Evolutionary conservation across 2,329 filamentous ascomycete species (phyloP).

Genomic region (Sclerotinia borealis): DNA sequence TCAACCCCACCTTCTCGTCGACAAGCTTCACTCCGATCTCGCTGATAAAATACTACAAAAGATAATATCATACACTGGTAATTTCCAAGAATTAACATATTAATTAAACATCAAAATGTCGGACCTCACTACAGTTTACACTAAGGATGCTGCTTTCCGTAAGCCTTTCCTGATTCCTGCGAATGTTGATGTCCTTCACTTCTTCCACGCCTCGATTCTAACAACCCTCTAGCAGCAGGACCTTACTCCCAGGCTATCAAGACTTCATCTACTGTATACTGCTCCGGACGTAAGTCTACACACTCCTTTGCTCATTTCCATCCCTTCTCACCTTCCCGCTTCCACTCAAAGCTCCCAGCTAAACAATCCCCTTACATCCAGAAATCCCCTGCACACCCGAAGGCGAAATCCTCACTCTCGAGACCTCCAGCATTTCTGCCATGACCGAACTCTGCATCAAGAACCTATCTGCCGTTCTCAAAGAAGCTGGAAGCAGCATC

Average conservation of each 20-base stretch:
- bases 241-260: constrained; percentile 40
- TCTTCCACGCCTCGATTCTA: not conserved
- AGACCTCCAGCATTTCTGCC: constrained; percentile 56
- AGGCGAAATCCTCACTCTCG: constrained; percentile 34
- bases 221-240: constrained; percentile 9
- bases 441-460: constrained; percentile 62
- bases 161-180: constrained; percentile 15
- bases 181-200: not conserved
- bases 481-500: constrained; percentile 73
- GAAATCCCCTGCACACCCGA: constrained; percentile 34
- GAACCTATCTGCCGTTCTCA: constrained; percentile 81
- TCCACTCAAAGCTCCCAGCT: constrained; percentile 41
- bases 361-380: constrained; percentile 53
- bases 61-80: not conserved
- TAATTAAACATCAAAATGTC: constrained; percentile 25
- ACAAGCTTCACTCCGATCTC: constrained; percentile 8
- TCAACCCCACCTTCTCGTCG: constrained; percentile 8
- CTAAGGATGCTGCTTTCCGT: constrained; percentile 33
- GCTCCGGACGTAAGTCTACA: constrained; percentile 42
- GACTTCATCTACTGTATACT: constrained; percentile 60
- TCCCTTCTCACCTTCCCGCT: constrained; percentile 38
- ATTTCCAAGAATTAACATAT: not conserved
- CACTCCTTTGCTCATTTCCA: not conserved
- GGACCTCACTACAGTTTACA: constrained; percentile 31
- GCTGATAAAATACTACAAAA: not conserved